Evolutionary conservation across 2,329 filamentous ascomycete genomes (phyloP).

Genomic region (Botrytis fragariae): DNA sequence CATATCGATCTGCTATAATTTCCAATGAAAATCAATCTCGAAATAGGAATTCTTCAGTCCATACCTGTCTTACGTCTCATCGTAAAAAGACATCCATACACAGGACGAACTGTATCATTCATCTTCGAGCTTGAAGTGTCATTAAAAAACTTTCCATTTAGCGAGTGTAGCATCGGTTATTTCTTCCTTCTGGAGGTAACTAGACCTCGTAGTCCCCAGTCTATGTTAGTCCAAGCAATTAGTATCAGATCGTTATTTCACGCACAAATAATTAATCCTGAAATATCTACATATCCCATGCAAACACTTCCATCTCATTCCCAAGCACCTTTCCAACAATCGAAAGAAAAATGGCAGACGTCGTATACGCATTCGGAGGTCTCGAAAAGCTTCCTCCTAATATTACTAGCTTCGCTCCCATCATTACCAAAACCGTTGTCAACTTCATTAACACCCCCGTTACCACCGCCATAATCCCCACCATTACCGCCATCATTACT

Average conservation of each 20-base stretch:
- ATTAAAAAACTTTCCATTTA: not conserved
- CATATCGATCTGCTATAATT: too few relatives aligned
- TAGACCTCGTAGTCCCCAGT: not conserved
- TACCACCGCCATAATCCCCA: not conserved
- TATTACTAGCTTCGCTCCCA: not conserved
- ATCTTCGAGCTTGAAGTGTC: not conserved
- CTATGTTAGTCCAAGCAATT: not conserved
- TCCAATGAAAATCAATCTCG: too few relatives aligned
- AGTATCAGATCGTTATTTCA: not conserved
- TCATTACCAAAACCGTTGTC: too few relatives aligned
- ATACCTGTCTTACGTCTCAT: too few relatives aligned
- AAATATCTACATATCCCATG: not conserved
- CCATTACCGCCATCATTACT: not conserved
- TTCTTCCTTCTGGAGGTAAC: not conserved
- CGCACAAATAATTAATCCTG: not conserved
- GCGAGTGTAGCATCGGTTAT: not conserved
- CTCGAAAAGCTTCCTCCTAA: not conserved
- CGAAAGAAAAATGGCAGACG: not conserved
- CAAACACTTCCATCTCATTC: not conserved
- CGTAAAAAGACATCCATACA: accelerated
- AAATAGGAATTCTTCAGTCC: too few relatives aligned
- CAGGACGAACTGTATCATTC: accelerated
- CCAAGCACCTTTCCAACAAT: not conserved
- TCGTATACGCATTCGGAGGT: not conserved
- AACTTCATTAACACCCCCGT: too few relatives aligned